These are phyloP conservation scores for Geopyxis carbonaria DNA, from an alignment of 495 filamentous ascomycete genomes.

Conservation along the genomic window DNA sequence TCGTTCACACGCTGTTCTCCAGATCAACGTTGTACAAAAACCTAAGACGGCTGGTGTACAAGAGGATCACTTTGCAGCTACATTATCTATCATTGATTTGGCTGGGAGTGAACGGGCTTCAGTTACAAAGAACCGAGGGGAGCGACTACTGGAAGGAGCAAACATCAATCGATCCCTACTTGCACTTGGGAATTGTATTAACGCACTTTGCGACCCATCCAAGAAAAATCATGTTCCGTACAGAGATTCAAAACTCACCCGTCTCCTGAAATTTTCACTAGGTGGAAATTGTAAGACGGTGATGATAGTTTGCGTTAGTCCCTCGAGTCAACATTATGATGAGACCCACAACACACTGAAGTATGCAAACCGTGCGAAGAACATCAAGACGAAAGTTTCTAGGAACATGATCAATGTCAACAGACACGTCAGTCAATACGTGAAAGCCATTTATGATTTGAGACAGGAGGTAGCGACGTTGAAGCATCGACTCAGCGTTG, in stretches of 20 bases:
- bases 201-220: slow-evolving; percentile 85
- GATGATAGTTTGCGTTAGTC: slow-evolving; percentile 98
- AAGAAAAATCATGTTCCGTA: slow-evolving; percentile 94
- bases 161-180: slow-evolving; percentile 99
- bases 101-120: slow-evolving; percentile 93
- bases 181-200: slow-evolving; percentile 93
- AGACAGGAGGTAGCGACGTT: slow-evolving; percentile 44
- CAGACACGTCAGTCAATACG: slow-evolving; percentile 65
- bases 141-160: slow-evolving; percentile 78
- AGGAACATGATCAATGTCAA: slow-evolving; percentile 99
- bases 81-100: slow-evolving; percentile 92
- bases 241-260: slow-evolving; percentile 91
- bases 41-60: slow-evolving; percentile 85
- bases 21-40: slow-evolving; percentile 89
- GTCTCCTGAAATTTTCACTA: slow-evolving; percentile 88
- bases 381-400: slow-evolving; percentile 98
- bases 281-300: slow-evolving; percentile 98
- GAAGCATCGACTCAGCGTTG: slow-evolving; percentile 77
- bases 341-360: slow-evolving; percentile 97
- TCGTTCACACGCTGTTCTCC: slow-evolving; percentile 92
- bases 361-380: slow-evolving; percentile 96
- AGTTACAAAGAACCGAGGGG: slow-evolving; percentile 90
- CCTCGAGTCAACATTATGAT: slow-evolving; percentile 91
- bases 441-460: slow-evolving; percentile 24
- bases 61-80: slow-evolving; percentile 95